Percentiles rank a stretch among this genome's conserved stretches.
These are phyloP conservation scores for Aspergillus taichungensis DNA, from an alignment of 495 filamentous ascomycete genomes.

Conservation along the genomic window DNA sequence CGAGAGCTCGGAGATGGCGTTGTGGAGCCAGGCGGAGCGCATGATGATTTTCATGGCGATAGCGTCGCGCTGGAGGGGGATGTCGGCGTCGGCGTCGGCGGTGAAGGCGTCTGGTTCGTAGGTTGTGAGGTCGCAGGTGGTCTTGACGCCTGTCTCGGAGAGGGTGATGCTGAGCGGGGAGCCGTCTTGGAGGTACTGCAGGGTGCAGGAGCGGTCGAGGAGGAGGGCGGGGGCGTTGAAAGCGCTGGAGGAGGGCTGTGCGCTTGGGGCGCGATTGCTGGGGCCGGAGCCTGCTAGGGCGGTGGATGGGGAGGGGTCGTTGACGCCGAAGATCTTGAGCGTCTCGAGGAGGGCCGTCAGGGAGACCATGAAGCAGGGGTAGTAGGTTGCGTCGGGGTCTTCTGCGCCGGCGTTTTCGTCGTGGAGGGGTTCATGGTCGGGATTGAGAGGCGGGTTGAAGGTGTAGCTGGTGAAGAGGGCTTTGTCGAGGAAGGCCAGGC, in stretches of 20 bases:
- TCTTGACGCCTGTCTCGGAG: constrained; percentile 76
- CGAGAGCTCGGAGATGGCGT: constrained; percentile 76
- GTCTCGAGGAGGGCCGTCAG: constrained; percentile 85
- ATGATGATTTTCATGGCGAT: constrained; percentile 92
- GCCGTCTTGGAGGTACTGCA: constrained; percentile 65
- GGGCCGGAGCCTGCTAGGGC: constrained; percentile 19
- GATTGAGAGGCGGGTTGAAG: constrained; percentile 41
- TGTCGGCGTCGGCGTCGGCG: constrained; percentile 58
- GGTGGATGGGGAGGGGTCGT: constrained; percentile 52
- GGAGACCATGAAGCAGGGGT: constrained; percentile 68
- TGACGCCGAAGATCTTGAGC: constrained; percentile 83
- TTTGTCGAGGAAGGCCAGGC: constrained; percentile 75
- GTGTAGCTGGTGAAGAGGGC: constrained; percentile 77
- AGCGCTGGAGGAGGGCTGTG: constrained; percentile 45
- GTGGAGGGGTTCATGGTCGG: constrained; percentile 18
- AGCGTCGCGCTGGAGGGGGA: constrained; percentile 71
- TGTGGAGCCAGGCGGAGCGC: constrained; percentile 71
- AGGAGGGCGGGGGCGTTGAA: constrained; percentile 71
- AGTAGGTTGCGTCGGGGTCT: constrained; percentile 20
- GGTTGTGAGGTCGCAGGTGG: constrained; percentile 85
- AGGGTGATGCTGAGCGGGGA: constrained; percentile 71
- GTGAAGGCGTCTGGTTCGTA: constrained; percentile 60
- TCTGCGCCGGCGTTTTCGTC: constrained; percentile 27
- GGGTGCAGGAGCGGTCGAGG: constrained; percentile 69
- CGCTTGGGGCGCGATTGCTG: constrained; percentile 42